These are phyloP conservation scores for Daldinia eschscholtzii DNA, from an alignment of 2,329 filamentous ascomycete genomes.

Conservation along the genomic window DNA sequence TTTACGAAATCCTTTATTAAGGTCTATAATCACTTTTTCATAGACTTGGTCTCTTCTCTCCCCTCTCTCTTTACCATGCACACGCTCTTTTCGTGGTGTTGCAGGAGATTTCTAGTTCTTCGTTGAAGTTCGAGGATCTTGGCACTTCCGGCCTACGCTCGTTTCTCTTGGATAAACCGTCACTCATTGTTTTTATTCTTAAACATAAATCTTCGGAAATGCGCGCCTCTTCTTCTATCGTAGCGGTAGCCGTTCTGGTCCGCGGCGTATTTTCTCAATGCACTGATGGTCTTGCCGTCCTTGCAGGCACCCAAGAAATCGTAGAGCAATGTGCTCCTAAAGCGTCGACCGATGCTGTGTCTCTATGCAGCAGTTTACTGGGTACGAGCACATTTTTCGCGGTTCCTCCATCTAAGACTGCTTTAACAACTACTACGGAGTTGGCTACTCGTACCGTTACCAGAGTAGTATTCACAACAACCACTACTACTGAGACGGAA, in stretches of 20 bases:
- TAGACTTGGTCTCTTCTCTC: not conserved
- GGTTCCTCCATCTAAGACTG: slow-evolving; percentile 5
- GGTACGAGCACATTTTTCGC: not conserved
- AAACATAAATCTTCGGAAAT: not conserved
- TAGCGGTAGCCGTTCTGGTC: not conserved
- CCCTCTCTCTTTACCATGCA: not conserved
- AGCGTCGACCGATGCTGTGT: not conserved
- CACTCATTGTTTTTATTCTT: too few relatives aligned
- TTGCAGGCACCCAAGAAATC: not conserved
- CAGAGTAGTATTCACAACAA: slow-evolving; percentile 12
- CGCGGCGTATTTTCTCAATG: not conserved
- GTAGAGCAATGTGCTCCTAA: not conserved
- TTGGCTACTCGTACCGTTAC: slow-evolving; percentile 13
- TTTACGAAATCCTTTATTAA: slow-evolving; percentile 1
- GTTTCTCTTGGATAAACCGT: not conserved
- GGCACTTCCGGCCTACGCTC: not conserved
- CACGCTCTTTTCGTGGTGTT: slow-evolving; percentile 3
- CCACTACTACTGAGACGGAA: slow-evolving; percentile 15
- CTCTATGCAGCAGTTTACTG: not conserved
- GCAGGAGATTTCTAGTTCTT: not conserved
- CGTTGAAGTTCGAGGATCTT: slow-evolving; percentile 1
- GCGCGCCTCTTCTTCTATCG: not conserved
- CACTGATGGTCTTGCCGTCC: not conserved
- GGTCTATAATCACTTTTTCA: not conserved
- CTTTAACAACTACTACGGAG: slow-evolving; percentile 11